Evolutionary conservation across 495 filamentous ascomycete species (phyloP), one percentile per base, ranked within the genome.

Genomic region (Hyaloscypha variabilis): DNA sequence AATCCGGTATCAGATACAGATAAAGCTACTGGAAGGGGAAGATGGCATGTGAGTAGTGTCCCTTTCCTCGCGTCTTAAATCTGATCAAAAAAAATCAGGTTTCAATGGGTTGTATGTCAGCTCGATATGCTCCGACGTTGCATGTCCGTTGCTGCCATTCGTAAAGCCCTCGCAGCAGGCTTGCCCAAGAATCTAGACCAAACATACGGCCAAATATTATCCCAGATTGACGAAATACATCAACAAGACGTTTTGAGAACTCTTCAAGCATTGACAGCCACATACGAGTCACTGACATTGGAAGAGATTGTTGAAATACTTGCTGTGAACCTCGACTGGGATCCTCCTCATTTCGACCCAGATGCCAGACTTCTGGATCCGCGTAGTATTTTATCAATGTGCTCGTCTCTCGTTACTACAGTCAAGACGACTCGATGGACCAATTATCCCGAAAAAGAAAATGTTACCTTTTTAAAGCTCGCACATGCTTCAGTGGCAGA

Each of bases 1-100:
- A 6, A 57, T 80, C 14, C 64, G 67, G n/a, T 31, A 28, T 6
- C 68, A 76, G 29, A 73, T 79, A 28, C 68, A 74, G 29, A 57
- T 69, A 1, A 60, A 63, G 0, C 54, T 81, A 25, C 59, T 74
- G 1, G 55, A 62, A 0, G 71, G 72, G 51, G 78, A 77, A 10
- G 69, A 34, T 25, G 65, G 65, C 53, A 62, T 67, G 65, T 67
- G 30, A 69, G 76, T 73, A 21, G 11, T 10, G 26, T 17, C 28
- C 21, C n/a, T 29, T 30, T 56, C 2, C 2, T 34, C 13, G 31
- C n/a, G n/a, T n/a, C n/a, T n/a, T n/a, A n/a, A 11, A 51, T 17
- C 23, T 8, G 34, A 39, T 64, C n/a, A n/a, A 49, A 56, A 26
- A 31, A 42, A 53, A 23, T 64, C 30, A 67, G 65, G 55, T 67